Evolutionary conservation across 2,329 filamentous ascomycete species (phyloP), one percentile per base, ranked within the genome.

Genomic region (Monosporascus sp.): DNA sequence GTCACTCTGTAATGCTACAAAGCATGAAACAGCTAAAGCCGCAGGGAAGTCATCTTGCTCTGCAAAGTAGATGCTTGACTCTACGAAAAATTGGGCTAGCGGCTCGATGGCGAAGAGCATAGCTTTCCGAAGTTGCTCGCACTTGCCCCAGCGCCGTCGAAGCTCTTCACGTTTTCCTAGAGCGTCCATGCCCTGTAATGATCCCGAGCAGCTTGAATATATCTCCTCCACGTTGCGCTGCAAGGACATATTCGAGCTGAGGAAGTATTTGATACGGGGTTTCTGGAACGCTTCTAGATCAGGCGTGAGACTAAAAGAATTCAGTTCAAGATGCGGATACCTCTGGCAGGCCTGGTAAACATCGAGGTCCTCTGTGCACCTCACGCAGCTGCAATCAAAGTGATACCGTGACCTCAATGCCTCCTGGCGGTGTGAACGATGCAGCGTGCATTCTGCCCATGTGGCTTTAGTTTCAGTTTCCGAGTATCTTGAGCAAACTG

Each of bases 331-430:
- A 52, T 68, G 61, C 2, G 74, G 71, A 14, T 72, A 76, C 2
- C 39, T 49, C 50, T 71, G 67, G 63, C 74, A 78, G 35, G 78
- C 75, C 53, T 82, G 71, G 58, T 84, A 84, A 45, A 80, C 71
- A 53, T 79, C 76, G 22, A 83, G 66, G 58, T 84, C 72, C 15
- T 74, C 65, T 11, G 60, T 62, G 61, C 81, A 84, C 35, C 79
- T 74, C 14, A 55, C 63, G 53, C 81, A 84, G 20, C 52, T 56
- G 59, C 81, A 84, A 7, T 68, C 59, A 57, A 84, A 84, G 58
- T 76, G 73, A 60, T 83, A 84, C 11, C 72, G 68, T 24, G 63
- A 61, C 50, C 57, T 61, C 6, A 84, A 69, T 0, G 71, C 71
- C 48, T 71, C 58, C 48, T 68, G 71, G 48, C 81, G 73, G 43